Evolutionary conservation across 768 basidiomycete species (phyloP).

Genomic region (Lactifluus hygrophoroides): DNA sequence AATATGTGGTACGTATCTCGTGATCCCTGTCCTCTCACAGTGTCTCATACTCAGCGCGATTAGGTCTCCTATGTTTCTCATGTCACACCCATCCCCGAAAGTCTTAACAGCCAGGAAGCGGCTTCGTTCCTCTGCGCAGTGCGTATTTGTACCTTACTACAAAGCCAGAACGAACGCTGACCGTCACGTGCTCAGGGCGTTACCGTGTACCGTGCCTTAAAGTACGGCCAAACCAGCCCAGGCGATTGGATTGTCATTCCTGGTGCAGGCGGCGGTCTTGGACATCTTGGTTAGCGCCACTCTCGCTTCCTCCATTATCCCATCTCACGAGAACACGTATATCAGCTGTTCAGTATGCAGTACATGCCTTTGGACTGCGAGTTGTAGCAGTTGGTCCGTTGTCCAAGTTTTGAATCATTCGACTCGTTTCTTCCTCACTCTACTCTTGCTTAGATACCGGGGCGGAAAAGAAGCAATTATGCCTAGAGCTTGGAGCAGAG

Average conservation of each 20-base stretch:
- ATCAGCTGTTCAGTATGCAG: constrained; percentile 73
- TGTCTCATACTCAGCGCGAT: neutral
- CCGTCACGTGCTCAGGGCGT: constrained; percentile 43
- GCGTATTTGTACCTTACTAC: constrained; percentile 21
- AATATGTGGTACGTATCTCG: constrained; percentile 41
- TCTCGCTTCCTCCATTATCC: neutral
- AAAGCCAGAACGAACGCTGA: neutral
- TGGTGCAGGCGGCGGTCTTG: constrained; percentile 76
- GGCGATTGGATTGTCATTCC: constrained; percentile 74
- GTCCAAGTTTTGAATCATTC: neutral
- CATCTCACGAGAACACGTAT: neutral
- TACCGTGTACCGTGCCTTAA: constrained; percentile 82
- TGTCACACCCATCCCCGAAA: constrained; percentile 75
- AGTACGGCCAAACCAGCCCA: constrained; percentile 51
- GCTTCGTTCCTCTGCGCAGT: constrained; percentile 75
- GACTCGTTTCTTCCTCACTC: neutral
- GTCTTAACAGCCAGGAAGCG: constrained; percentile 53
- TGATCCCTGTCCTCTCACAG: constrained; percentile 16
- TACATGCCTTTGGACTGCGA: constrained; percentile 56
- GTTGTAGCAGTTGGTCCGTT: constrained; percentile 62
- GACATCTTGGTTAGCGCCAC: constrained; percentile 52
- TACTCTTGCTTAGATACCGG: constrained; percentile 47
- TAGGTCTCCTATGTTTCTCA: constrained; percentile 60
- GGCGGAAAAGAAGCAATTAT: constrained; percentile 58
- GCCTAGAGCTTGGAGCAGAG: constrained; percentile 57